Base-by-base conservation (phyloP, 352 stramenopile species). In the Phytophthora meadii region DNA sequence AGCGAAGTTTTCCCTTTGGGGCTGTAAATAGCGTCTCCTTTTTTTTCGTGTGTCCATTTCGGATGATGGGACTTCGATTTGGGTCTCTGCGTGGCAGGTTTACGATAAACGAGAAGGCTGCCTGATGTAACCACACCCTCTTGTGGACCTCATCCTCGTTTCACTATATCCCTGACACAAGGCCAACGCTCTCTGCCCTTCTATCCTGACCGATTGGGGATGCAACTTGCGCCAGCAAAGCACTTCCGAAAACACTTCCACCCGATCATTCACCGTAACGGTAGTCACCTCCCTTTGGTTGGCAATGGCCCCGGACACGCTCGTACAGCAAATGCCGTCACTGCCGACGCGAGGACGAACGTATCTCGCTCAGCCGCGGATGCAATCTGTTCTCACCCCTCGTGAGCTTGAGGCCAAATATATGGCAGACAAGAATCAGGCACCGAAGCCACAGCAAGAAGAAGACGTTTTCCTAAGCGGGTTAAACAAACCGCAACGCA, bases 381-480 rank as follows among this genome's bases (percentile, higher is more conserved):
- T 41, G 32, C 60, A 37, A 41, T 40, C 19, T 12, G 28, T 44
- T 15, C 22, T 42, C 15, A 34, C 48, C 17, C 2, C 17, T 14
- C 61, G 60, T 32, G 50, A 59, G 12, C 34, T 57, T 14, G 51
- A 63, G 17, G 52, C 36, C 54, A 55, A 59, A 15, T 53, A 59
- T 44, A 17, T 54, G 9, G 41, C 27, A 2, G 30, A 27, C 57
- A 61, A 25, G 48, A 22, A 22, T 14, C 28, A 34, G 7, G 39
- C 41, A 9, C 34, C 9, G 27, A 7, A 15, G 11, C 54, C 28
- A 2, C 39, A 15, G 14, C 32, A 57, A 45, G 48, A 79, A 36
- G 55, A 72, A 15, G 68, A 76, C 56, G 52, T 70, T 54, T 84
- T 84, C 63, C 57, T 84, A 66, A 59, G 45, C 1, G 70, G 70